phyloP scores from a whole-genome alignment of 2,329 filamentous ascomycete genomes.

The Apiospora rasikravindrae region DNA sequence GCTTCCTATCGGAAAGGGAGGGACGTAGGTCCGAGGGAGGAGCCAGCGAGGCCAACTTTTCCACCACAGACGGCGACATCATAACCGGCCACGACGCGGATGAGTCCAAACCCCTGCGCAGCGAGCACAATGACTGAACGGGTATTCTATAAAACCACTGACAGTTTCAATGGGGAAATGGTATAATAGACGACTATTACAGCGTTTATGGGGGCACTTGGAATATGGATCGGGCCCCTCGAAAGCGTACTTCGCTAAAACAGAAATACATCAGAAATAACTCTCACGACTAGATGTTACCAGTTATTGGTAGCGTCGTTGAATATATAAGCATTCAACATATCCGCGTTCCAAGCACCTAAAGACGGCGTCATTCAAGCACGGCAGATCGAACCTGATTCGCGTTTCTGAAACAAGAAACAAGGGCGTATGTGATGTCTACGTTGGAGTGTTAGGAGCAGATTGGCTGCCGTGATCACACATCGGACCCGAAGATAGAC shows the following conservation, averaged over 20 bases:
- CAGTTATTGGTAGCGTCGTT: background rate
- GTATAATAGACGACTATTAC: background rate
- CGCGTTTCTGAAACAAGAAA: background rate
- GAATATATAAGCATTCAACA: background rate
- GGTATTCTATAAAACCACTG: background rate
- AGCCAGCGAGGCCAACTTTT: conserved; percentile 43
- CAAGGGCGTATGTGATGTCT: too few relatives aligned
- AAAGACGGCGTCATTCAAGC: background rate
- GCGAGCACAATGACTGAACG: conserved; percentile 23
- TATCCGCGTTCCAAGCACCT: background rate
- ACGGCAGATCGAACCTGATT: background rate
- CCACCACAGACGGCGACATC: conserved; percentile 48
- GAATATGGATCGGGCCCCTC: background rate
- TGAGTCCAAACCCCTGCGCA: conserved; percentile 31
- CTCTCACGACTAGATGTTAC: background rate
- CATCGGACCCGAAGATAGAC: background rate
- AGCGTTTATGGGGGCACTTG: background rate
- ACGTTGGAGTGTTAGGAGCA: too few relatives aligned
- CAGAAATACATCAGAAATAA: background rate
- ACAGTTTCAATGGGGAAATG: background rate
- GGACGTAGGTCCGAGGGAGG: conserved; percentile 39
- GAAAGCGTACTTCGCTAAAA: background rate
- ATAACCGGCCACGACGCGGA: conserved; percentile 33
- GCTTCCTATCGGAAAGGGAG: conserved; percentile 45
- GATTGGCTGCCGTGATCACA: background rate